phyloP scores from a whole-genome alignment of 2,329 filamentous ascomycete species.

The Arthrobotrys conoides region DNA sequence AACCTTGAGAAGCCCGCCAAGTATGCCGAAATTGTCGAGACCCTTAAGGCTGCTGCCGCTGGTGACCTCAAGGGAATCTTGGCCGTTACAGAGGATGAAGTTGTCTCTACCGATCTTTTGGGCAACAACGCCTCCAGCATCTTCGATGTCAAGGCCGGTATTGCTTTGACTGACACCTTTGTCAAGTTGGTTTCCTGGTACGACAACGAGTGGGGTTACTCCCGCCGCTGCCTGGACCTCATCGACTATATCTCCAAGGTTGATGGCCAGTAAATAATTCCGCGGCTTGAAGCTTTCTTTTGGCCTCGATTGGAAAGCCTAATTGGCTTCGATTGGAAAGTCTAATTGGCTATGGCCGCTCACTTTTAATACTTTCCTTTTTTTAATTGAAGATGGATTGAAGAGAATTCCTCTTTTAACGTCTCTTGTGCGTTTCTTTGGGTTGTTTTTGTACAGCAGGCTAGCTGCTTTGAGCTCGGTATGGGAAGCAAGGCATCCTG shows the following conservation, averaged over 20 bases:
- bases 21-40: slow-evolving; percentile 93
- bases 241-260: slow-evolving; percentile 62
- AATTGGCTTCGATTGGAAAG: slow-evolving; percentile 18
- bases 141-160: slow-evolving; percentile 99
- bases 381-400: slow-evolving; percentile 28
- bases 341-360: slow-evolving; percentile 12
- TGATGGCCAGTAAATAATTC: slow-evolving; percentile 33
- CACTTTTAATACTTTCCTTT: slow-evolving; percentile 17
- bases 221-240: slow-evolving; percentile 91
- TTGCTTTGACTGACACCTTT: slow-evolving; percentile 98
- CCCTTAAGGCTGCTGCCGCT: slow-evolving; percentile 88
- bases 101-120: slow-evolving; percentile 94
- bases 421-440: slow-evolving; percentile 35
- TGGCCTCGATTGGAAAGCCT: slow-evolving; percentile 8
- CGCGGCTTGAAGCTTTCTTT: slow-evolving; percentile 3
- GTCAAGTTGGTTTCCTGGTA: slow-evolving; percentile 99
- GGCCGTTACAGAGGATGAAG: slow-evolving; percentile 94
- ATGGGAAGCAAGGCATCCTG: slow-evolving; percentile 28
- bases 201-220: slow-evolving; percentile 99
- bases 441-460: slow-evolving; percentile 22
- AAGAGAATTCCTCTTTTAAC: slow-evolving; percentile 35
- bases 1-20: slow-evolving; percentile 90
- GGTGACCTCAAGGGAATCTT: slow-evolving; percentile 90
- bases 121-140: slow-evolving; percentile 95
- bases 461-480: slow-evolving; percentile 2